Base-by-base conservation (phyloP, 1,284 basidiomycete species). In the Cryptococcus amylolentus region DNA sequence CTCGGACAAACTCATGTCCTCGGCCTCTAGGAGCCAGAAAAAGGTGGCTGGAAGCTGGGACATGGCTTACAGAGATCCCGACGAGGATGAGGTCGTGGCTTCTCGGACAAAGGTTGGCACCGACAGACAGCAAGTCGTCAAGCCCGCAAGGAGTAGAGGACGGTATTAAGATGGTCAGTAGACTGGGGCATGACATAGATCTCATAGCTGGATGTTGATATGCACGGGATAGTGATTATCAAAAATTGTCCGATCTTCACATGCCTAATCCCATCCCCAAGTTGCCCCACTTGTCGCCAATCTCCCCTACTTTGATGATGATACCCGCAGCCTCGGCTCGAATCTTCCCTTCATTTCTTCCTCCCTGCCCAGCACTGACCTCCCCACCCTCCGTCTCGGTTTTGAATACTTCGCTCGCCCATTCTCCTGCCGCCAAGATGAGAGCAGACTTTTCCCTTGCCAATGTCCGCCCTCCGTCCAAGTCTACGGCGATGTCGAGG, bases 311-410 rank as follows among this genome's bases (percentile, higher is more conserved):
- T 68, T 89, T 89, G 52, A 95, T 77, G 38, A 92, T 74, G 0
- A 93, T 86, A 0, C 89, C 90, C 0, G 90, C 90, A 2, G 87
- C 85, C 0, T 85, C 85, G 50, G 85, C 83, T 49, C 81, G 82
- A 42, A 90, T 69, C 56, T 82, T 63, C 1, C 73, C 74, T 48
- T 75, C 76, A 13, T 62, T 56, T 27, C 49, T 69, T 0, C 86
- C 88, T n/a, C 88, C 88, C 31, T 84, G 84, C 5, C 86, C 88
- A 41, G 79, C 76, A 13, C 56, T 64, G 5, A 85, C 78, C 53
- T 79, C 81, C 37, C 82, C 71, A 0, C 90, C 89, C 53, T 81
- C 81, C 61, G 89, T 88, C 55, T 91, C 72, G 37, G 72, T 73
- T 7, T 80, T 77, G 65, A 94, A 88, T 3, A 93, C 80, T 40